Evolutionary conservation across 2,329 filamentous ascomycete genomes (phyloP).

Genomic region (Colletotrichum shisoi): DNA sequence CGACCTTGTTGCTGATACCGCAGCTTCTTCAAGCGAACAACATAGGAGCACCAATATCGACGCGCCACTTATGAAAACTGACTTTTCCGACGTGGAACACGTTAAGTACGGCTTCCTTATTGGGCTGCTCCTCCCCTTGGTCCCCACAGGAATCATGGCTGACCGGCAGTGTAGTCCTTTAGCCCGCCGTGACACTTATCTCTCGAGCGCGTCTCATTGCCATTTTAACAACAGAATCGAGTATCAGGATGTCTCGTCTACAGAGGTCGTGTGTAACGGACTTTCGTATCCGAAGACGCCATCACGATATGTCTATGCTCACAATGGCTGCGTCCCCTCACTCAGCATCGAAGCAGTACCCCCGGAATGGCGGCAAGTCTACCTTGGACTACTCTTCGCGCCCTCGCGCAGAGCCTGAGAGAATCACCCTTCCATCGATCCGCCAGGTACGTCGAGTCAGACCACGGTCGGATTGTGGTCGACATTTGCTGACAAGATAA

Average conservation of each 20-base stretch:
- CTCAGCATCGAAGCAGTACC: conserved; percentile 50
- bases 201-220: conserved; percentile 32
- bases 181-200: conserved; percentile 41
- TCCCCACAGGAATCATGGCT: not conserved
- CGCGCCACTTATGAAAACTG: conserved; percentile 14
- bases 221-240: conserved; percentile 52
- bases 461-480: too few species aligned
- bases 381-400: too few species aligned
- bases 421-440: too few species aligned
- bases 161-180: conserved; percentile 26
- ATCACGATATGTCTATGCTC: conserved; percentile 59
- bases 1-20: conserved; percentile 14
- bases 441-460: too few species aligned
- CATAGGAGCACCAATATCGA: conserved; percentile 17
- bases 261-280: conserved; percentile 36
- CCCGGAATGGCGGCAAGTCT: too few species aligned
- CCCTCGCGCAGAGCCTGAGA: too few species aligned
- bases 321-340: conserved; percentile 56
- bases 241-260: conserved; percentile 42
- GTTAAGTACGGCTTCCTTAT: conserved; percentile 20
- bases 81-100: conserved; percentile 28
- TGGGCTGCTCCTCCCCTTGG: not conserved
- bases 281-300: conserved; percentile 42
- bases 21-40: conserved; percentile 19
- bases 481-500: too few species aligned